These are phyloP conservation scores for Chlorella sp. DNA, from an alignment of 139 green algal genomes.

Conservation along the genomic window DNA sequence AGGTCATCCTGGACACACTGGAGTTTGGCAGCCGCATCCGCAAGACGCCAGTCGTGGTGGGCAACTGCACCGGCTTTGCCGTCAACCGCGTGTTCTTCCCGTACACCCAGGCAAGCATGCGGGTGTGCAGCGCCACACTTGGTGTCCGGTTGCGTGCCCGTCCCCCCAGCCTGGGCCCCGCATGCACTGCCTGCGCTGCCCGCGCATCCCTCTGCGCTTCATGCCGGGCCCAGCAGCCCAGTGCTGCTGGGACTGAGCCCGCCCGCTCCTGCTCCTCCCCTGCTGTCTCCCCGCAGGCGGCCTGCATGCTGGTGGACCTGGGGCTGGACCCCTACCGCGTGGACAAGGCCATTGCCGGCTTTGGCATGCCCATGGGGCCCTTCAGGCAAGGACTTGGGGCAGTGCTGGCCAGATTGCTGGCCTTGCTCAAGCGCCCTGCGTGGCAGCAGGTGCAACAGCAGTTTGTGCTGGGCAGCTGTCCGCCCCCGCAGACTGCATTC, in stretches of 20 bases:
- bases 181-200: no score
- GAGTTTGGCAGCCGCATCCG: slow-evolving; percentile 88
- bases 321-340: slow-evolving; percentile 91
- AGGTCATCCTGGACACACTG: slow-evolving; percentile 95
- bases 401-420: no score
- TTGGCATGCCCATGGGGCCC: slow-evolving; percentile 99
- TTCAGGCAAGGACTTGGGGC: slow-evolving; percentile 88
- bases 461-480: no score
- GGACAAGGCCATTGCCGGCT: slow-evolving; percentile 87
- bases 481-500: no score
- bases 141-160: neutral
- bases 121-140: neutral
- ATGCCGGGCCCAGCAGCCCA: no score
- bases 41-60: slow-evolving; percentile 99
- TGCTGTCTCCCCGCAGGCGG: slow-evolving; percentile 53
- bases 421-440: neutral
- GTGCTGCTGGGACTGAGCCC: no score
- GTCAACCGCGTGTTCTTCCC: slow-evolving; percentile 99
- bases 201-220: no score
- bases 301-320: slow-evolving; percentile 92
- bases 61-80: slow-evolving; percentile 99
- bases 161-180: no score
- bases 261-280: no score
- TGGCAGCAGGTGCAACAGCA: no score
- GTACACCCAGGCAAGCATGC: slow-evolving; percentile 79